Conservation (phyloP, 2,329 filamentous ascomycete genomes). For the Epichloe baconii region DNA sequence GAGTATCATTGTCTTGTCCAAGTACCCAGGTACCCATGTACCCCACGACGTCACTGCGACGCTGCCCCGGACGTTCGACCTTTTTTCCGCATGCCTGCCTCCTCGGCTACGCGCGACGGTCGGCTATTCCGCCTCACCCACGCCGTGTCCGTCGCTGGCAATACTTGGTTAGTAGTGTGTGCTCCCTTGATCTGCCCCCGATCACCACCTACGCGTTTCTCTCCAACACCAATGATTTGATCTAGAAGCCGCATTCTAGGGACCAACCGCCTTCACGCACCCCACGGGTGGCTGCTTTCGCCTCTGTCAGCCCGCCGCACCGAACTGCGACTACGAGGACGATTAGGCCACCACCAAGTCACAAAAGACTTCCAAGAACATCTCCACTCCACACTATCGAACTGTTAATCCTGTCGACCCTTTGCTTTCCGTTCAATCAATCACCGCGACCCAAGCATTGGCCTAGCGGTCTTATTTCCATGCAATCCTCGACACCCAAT, state of each 20-base stretch:
- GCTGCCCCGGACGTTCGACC: not conserved
- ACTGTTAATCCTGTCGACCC: not conserved
- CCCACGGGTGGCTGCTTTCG: constrained; percentile 14
- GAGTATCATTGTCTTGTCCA: not conserved
- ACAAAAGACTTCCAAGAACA: constrained; percentile 2
- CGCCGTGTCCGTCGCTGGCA: not conserved
- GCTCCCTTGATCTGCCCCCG: not conserved
- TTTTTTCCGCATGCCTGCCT: not conserved
- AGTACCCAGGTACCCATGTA: not conserved
- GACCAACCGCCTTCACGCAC: not conserved
- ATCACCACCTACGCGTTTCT: constrained; percentile 2
- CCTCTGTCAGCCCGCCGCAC: not conserved
- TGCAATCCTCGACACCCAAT: constrained; percentile 5
- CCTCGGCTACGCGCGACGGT: constrained; percentile 3
- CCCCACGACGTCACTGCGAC: not conserved
- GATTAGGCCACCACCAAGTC: not conserved
- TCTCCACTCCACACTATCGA: constrained; percentile 2
- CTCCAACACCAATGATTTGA: not conserved
- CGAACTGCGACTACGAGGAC: not conserved
- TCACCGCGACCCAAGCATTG: constrained; percentile 2
- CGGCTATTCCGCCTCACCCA: constrained; percentile 2
- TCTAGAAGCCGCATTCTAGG: not conserved
- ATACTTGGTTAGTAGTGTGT: not conserved
- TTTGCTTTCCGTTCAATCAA: constrained; percentile 1
- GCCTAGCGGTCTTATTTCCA: not conserved